Conservation (phyloP, 352 stramenopile species). For the Pythium rishiriense region DNA sequence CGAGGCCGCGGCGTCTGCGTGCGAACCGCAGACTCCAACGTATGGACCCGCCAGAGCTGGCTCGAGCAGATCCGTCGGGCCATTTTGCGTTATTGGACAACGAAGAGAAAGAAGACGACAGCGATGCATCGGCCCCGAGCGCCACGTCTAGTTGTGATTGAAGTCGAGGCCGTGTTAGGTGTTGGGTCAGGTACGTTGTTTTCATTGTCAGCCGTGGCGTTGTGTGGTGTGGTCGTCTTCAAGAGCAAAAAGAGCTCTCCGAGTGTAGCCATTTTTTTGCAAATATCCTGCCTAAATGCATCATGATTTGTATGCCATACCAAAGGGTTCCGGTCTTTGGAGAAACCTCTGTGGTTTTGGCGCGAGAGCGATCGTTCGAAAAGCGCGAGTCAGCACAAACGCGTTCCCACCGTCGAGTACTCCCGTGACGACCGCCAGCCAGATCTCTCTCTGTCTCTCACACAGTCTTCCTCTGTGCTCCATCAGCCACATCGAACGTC, state of each 20-base stretch:
- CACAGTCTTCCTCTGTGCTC: neutral
- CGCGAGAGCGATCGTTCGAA: conserved; percentile 17
- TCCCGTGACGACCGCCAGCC: no score
- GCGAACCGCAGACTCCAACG: neutral
- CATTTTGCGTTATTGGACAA: neutral
- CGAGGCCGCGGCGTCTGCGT: neutral
- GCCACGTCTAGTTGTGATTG: neutral
- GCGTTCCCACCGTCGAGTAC: no score
- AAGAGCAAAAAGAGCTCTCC: no score
- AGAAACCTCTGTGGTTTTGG: conserved; percentile 9
- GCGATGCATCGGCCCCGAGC: conserved; percentile 18
- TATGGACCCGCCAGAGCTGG: neutral
- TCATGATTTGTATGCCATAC: neutral
- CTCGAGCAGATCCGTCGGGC: neutral
- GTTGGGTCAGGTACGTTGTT: neutral
- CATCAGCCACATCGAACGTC: neutral
- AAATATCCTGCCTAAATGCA: conserved; percentile 8
- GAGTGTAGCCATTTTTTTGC: conserved; percentile 7
- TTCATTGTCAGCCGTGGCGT: no score
- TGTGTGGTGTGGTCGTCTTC: neutral
- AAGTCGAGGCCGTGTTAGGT: neutral
- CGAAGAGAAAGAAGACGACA: conserved; percentile 23
- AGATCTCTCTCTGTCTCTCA: neutral
- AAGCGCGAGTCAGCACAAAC: neutral
- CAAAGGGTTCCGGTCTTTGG: conserved; percentile 6